Evolutionary conservation across 2,329 filamentous ascomycete species (phyloP), one percentile per base, ranked within the genome.

Genomic region (Ophiognomonia clavigignenti-juglandacearum): DNA sequence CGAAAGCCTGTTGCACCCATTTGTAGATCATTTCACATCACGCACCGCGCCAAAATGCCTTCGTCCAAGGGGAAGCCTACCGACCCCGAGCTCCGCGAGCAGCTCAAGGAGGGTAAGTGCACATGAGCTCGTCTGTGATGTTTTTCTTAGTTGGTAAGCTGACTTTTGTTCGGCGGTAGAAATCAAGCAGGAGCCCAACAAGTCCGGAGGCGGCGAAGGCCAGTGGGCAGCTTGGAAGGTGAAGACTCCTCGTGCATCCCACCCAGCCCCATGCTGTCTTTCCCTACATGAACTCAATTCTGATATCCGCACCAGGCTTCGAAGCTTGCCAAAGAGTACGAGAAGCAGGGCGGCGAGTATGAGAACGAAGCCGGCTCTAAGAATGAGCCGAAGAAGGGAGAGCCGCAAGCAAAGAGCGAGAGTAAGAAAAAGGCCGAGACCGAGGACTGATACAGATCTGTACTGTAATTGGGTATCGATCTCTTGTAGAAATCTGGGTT

Each of bases 311-410:
- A 40, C 6, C 29, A 65, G 64, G 62, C 57, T 3, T 53, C 58
- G 3, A 69, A 68, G 52, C 54, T 69, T 4, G 64, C 65, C 2
- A 69, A 71, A 46, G 66, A 69, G 53, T 69, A 70, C 41, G 66
- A 70, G 57, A 66, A 64, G 53, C 63, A 65, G 34, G 67, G 68
- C 1, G 66, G 67, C 4, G 66, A 56, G 1, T 70, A 68, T 41
- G 65, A 69, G 55, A 65, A 70, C 29, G 61, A 67, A 53, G 50
- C 66, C 1, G 64, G 65, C 0, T 69, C 66, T 8, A 69, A 70
- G 53, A 69, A 69, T 22, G 58, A 61, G 48, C 50, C 50, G 4
- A 50, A 47, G 47, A 50, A 50, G 40, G 50, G 50, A 0, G 43
- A 43, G 1, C 50, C 50, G 27, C 29, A 52, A 39, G 22, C 39